These are phyloP conservation scores for Moniliella sp. DNA, from an alignment of 1,284 basidiomycete species.

Conservation along the genomic window DNA sequence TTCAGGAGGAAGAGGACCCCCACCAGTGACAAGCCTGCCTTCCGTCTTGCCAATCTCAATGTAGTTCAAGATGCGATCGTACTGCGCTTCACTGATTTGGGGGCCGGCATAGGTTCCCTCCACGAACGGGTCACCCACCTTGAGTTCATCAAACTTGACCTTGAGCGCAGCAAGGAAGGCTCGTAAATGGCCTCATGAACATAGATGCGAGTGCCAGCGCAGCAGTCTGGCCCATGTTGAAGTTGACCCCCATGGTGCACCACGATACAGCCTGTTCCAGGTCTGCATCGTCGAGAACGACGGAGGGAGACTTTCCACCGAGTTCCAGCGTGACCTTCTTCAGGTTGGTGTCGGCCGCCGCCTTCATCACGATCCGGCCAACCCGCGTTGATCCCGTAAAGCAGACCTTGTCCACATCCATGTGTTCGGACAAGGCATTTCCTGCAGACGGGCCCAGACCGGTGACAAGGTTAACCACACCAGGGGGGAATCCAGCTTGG, in stretches of 20 bases:
- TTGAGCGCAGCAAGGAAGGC: constrained; percentile 1
- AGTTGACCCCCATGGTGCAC: constrained; percentile 1
- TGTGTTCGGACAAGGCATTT: constrained; percentile 43
- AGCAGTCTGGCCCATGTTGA: constrained; percentile 47
- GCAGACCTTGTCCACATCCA: constrained; percentile 38
- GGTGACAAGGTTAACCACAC: constrained; percentile 57
- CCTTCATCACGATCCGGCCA: constrained; percentile 63
- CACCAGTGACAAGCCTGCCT: constrained; percentile 50
- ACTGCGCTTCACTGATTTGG: constrained; percentile 55
- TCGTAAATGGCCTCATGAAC: constrained; percentile 46
- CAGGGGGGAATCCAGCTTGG: constrained; percentile 61
- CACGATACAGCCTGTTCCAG: constrained; percentile 41
- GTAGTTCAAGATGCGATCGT: constrained; percentile 72
- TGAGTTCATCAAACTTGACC: constrained; percentile 31
- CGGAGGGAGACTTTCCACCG: constrained; percentile 37
- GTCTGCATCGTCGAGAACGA: constrained; percentile 46
- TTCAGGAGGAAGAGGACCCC: constrained; percentile 46
- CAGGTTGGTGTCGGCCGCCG: constrained; percentile 55
- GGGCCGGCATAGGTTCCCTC: constrained; percentile 43
- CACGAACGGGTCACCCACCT: constrained; percentile 61
- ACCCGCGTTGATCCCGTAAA: constrained; percentile 43
- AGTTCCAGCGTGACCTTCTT: constrained; percentile 37
- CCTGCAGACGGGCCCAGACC: constrained; percentile 65
- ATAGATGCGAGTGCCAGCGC: constrained; percentile 63
- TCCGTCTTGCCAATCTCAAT: constrained; percentile 66